phyloP scores from a whole-genome alignment of 495 filamentous ascomycete species.

The Staphylotrichum longicolle region DNA sequence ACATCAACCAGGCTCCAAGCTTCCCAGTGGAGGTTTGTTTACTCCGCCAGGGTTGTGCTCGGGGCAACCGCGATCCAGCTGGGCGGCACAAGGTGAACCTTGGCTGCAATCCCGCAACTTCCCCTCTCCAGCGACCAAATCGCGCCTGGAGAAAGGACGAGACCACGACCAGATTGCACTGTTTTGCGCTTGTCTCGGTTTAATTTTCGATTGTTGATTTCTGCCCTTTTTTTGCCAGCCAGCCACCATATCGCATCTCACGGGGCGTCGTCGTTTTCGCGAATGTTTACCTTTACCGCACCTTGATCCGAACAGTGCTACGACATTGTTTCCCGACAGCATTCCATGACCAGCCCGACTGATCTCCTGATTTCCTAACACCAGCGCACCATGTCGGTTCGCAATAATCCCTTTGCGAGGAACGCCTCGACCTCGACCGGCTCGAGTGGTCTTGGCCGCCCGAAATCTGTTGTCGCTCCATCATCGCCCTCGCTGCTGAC shows the following conservation, averaged over 20 bases:
- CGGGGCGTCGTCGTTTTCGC: neutral
- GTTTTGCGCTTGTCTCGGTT: conserved; percentile 8
- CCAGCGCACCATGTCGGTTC: conserved; percentile 45
- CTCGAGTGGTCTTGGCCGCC: conserved; percentile 55
- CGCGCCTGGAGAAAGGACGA: neutral
- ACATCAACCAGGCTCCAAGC: conserved; percentile 5
- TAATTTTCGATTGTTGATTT: neutral
- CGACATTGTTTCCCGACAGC: conserved; percentile 16
- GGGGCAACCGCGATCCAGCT: conserved; percentile 27
- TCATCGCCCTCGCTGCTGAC: conserved; percentile 49
- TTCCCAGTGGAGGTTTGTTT: conserved; percentile 25
- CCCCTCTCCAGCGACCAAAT: conserved; percentile 6
- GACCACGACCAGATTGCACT: neutral
- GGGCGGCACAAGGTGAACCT: neutral
- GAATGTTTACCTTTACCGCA: conserved; percentile 25
- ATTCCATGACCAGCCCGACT: conserved; percentile 24
- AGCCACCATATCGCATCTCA: neutral
- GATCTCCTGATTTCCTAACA: conserved; percentile 8
- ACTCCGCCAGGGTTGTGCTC: conserved; percentile 24
- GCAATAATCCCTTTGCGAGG: conserved; percentile 74
- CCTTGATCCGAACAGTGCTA: conserved; percentile 15
- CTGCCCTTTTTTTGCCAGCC: conserved; percentile 6
- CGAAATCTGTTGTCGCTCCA: conserved; percentile 69
- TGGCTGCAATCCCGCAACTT: neutral
- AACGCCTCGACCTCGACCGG: conserved; percentile 60